Conservation (phyloP, 345 rosid genomes). For the Pistacia atlantica region DNA sequence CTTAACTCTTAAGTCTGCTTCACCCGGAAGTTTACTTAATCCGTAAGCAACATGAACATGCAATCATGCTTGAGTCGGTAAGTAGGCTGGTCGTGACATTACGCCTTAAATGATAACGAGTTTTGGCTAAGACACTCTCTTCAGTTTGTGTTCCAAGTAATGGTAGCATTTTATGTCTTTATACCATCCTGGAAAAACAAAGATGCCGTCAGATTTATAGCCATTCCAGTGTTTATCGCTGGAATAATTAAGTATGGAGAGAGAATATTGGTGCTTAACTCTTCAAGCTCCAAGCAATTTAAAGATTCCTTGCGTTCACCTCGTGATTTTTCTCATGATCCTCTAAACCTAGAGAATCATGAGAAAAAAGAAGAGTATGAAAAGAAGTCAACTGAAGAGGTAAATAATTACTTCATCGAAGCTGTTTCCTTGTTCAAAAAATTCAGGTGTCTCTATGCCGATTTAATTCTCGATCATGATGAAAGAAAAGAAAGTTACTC, state of each 20-base stretch:
- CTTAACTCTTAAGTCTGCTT: no score
- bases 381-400: not conserved
- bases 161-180: constrained; percentile 27
- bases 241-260: constrained; percentile 9
- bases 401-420: not conserved
- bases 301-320: not conserved
- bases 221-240: constrained; percentile 11
- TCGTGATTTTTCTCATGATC: not conserved
- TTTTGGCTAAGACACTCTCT: no score
- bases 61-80: no score
- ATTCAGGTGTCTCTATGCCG: not conserved
- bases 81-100: no score
- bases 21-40: no score
- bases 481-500: not conserved
- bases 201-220: constrained; percentile 16
- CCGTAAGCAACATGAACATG: no score
- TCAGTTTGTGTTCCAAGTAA: constrained; percentile 8
- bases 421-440: not conserved
- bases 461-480: not conserved
- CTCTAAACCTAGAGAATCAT: no score
- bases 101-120: no score
- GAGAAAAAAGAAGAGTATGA: not conserved
- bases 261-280: constrained; percentile 5
- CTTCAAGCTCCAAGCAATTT: not conserved
- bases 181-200: constrained; percentile 12